Conservation (phyloP, 2,329 filamentous ascomycete species). For the Mariannaea sp. region DNA sequence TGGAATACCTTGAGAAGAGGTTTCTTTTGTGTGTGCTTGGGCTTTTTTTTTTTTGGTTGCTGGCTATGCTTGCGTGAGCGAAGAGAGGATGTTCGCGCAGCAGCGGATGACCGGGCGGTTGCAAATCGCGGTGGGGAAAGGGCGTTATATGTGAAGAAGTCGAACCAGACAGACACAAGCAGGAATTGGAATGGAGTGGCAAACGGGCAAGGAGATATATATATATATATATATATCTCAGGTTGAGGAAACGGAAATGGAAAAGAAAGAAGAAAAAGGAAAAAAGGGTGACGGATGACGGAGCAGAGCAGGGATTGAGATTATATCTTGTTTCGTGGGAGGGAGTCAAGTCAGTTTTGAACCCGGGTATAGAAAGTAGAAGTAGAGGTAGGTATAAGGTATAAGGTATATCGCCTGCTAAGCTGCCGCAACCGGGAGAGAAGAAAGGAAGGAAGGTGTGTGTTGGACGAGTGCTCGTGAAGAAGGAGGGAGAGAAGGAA, state of each 20-base stretch:
- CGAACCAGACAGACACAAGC: not conserved
- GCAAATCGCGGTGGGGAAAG: not conserved
- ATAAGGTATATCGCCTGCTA: conserved; percentile 67
- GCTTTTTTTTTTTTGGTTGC: conserved; percentile 26
- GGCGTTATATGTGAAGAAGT: conserved; percentile 16
- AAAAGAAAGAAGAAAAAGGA: conserved; percentile 53
- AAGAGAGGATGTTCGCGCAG: conserved; percentile 17
- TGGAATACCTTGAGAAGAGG: conserved; percentile 9
- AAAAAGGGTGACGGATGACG: conserved; percentile 58
- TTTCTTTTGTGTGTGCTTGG: conserved; percentile 26
- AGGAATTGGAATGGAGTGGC: conserved; percentile 24
- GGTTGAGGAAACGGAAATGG: too few relatives aligned
- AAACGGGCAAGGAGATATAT: conserved; percentile 46
- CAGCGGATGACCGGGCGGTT: conserved; percentile 10
- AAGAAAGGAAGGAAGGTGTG: too few relatives aligned
- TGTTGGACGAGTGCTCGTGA: conserved; percentile 63
- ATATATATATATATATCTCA: too few relatives aligned
- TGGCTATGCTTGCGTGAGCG: conserved; percentile 19
- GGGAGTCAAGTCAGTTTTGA: too few relatives aligned
- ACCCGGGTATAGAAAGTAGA: conserved; percentile 39
- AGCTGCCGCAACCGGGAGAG: conserved; percentile 60
- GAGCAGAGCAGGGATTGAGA: conserved; percentile 45
- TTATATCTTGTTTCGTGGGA: conserved; percentile 21
- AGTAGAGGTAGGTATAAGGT: too few relatives aligned
- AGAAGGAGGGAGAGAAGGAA: conserved; percentile 48